Evolutionary conservation across 1,284 basidiomycete species (phyloP).

Genomic region (Neonothopanus nambi): DNA sequence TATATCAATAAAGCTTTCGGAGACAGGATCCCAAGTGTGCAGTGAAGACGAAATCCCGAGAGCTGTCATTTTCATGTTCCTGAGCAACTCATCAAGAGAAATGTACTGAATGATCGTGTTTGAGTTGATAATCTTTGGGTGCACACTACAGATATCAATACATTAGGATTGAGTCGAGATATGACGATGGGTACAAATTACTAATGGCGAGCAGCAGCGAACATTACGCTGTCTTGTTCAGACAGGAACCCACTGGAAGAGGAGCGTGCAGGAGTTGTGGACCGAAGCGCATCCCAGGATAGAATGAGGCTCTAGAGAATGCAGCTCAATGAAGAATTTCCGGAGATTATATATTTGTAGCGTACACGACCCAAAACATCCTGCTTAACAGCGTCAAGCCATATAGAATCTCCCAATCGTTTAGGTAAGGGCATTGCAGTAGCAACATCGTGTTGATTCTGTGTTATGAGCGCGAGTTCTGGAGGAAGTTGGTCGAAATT

Average conservation of each 20-base stretch:
- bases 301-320: constrained; percentile 41
- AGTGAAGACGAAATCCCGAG: constrained; percentile 66
- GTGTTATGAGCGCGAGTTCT: not conserved
- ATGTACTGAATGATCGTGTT: constrained; percentile 41
- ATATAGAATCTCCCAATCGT: constrained; percentile 20
- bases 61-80: constrained; percentile 52
- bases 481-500: not conserved
- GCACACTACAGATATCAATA: constrained; percentile 31
- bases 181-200: constrained; percentile 33
- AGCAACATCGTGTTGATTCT: not conserved
- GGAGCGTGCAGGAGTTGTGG: constrained; percentile 29
- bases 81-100: constrained; percentile 45
- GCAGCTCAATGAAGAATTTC: not conserved
- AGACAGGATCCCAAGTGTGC: constrained; percentile 55
- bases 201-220: constrained; percentile 56
- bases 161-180: not conserved
- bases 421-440: not conserved
- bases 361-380: constrained; percentile 17
- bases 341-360: not conserved
- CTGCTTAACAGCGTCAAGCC: constrained; percentile 27
- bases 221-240: constrained; percentile 54
- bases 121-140: constrained; percentile 42
- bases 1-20: constrained; percentile 50
- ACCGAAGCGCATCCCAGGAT: constrained; percentile 62
- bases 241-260: constrained; percentile 58